Conservation (phyloP, 768 basidiomycete genomes). For the Crucibulum laeve region DNA sequence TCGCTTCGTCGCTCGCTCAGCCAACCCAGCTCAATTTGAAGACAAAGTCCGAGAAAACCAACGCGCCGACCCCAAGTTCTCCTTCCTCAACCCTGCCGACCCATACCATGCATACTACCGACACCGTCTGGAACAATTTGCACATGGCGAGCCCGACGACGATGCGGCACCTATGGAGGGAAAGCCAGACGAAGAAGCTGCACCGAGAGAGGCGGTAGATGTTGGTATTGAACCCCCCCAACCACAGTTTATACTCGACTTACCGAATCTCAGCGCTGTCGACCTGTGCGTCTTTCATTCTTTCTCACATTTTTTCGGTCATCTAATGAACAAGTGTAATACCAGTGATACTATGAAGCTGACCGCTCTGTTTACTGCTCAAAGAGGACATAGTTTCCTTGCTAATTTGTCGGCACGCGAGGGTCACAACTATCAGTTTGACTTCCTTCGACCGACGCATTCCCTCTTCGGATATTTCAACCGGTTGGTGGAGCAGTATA, state of each 20-base stretch:
- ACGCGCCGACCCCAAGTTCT: slow-evolving; percentile 96
- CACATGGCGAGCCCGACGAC: slow-evolving; percentile 70
- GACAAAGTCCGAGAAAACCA: slow-evolving; percentile 97
- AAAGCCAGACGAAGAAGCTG: slow-evolving; percentile 26
- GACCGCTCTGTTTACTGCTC: slow-evolving; percentile 93
- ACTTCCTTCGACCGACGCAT: slow-evolving; percentile 93
- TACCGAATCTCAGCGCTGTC: slow-evolving; percentile 83
- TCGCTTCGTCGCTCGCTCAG: slow-evolving; percentile 86
- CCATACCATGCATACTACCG: slow-evolving; percentile 99
- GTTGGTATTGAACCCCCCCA: slow-evolving; percentile 72
- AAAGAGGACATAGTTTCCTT: slow-evolving; percentile 84
- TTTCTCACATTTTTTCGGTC: slow-evolving; percentile 5
- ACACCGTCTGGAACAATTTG: slow-evolving; percentile 81
- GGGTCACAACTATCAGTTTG: slow-evolving; percentile 96
- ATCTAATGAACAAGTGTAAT: slow-evolving; percentile 1
- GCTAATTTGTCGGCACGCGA: slow-evolving; percentile 81
- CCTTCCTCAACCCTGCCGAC: slow-evolving; percentile 94
- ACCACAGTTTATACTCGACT: slow-evolving; percentile 78
- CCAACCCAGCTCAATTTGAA: slow-evolving; percentile 89
- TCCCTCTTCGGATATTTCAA: slow-evolving; percentile 98
- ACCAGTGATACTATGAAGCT: slow-evolving; percentile 90
- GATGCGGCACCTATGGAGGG: slow-evolving; percentile 46
- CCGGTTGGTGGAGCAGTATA: slow-evolving; percentile 94
- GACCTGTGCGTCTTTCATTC: slow-evolving; percentile 69
- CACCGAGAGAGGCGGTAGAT: slow-evolving; percentile 48